Base-by-base conservation (phyloP, 257 asterid genomes). In the Ilex aquifolium region DNA sequence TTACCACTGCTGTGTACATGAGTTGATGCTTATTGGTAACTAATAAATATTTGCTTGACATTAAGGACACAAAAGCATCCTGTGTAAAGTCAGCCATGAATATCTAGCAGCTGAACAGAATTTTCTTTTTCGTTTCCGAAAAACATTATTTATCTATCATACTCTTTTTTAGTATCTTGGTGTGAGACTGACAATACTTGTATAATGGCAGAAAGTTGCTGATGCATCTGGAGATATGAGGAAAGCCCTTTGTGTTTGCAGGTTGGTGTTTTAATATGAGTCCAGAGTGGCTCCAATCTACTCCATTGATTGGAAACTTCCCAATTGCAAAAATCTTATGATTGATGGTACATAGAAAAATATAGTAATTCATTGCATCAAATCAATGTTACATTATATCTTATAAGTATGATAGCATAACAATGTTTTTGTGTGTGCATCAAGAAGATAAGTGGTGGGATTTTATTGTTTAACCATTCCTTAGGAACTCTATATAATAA, bases 181-280 rank as follows among this genome's bases (percentile, higher is more conserved):
- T 53, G 29, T 17, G n/a, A 53, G 11, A 17, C 57, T 53, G 10
- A 17, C 15, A 69, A 50, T 40, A 49, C 49, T 50, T 66, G 27
- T 65, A 21, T 32, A 21, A 15, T 72, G 31, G 73, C 83, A 93
- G 99, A 93, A 70, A 84, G 91, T 90, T 70, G 88, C 97, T 66
- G 87, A 95, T 52, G 96, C 93, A 64, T 93, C 99, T 46, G 97
- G 99, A 70, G 99, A 93, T 69, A 85, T 90, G 88, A 80, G 97
- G 76, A 85, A 85, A 79, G 99, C 97, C 67, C 90, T 93, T 58
- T 85, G 95, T 44, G 82, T 90, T 70, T 87, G 97, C 88, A 93
- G 96, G 99, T 93, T 76, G 57, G 70, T 65, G 57, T 58, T 51
- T 65, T 64, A 32, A 39, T 63, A 31, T 72, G 27, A 32, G 51